A percentile compares a stretch with the other conserved stretches of the same genome.
Conservation (phyloP, 179 eudicot species). For the Monotropa hypopitys region DNA sequence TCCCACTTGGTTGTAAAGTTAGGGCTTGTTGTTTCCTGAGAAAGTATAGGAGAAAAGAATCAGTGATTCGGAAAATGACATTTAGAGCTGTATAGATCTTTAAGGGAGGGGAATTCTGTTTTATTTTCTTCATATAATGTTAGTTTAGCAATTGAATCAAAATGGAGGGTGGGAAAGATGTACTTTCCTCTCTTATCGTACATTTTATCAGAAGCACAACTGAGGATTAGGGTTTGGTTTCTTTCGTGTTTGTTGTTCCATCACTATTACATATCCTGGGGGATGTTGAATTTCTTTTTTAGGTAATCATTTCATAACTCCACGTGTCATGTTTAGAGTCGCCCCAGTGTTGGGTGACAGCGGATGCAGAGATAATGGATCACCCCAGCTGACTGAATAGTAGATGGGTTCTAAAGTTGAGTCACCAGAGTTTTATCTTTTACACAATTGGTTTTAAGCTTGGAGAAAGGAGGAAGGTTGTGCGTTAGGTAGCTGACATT, state of each 20-base stretch:
- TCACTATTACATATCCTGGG: background rate
- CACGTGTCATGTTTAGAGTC: too few species aligned
- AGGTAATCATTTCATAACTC: background rate
- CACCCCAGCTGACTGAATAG: too few species aligned
- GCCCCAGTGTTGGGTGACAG: too few species aligned
- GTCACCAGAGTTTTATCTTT: too few species aligned
- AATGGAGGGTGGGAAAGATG: background rate
- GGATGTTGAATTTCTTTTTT: background rate
- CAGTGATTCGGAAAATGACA: background rate
- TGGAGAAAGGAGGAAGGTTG: too few species aligned
- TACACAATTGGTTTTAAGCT: too few species aligned
- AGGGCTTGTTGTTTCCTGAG: background rate
- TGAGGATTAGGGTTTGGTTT: background rate
- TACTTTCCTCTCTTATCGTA: background rate
- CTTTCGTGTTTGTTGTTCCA: background rate
- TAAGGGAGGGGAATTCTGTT: background rate
- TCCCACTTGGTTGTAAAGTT: background rate
- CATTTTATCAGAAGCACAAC: background rate
- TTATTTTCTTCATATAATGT: background rate
- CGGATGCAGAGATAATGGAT: too few species aligned
- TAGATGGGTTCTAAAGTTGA: too few species aligned
- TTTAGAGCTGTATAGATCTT: background rate
- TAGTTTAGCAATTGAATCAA: background rate
- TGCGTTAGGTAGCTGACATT: too few species aligned
- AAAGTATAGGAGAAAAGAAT: background rate